Base-by-base conservation (phyloP, 345 rosid genomes). In the Pistacia atlantica region DNA sequence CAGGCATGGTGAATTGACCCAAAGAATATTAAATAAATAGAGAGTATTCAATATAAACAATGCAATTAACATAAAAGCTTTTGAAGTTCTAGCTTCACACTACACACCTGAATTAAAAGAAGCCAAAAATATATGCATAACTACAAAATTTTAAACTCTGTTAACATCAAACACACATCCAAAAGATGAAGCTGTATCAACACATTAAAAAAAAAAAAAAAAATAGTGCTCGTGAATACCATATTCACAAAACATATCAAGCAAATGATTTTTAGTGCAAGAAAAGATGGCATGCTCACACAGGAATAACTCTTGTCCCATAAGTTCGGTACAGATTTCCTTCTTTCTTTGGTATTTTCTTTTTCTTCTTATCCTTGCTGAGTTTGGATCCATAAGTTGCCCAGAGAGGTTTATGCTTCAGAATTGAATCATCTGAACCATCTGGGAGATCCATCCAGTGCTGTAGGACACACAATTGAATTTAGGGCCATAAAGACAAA, bases 221-320 rank as follows among this genome's bases (percentile, higher is more conserved):
- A 28, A 14, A 37, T n/a, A 38, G 3, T 14, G 57, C 17, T 22
- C 42, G 20, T 10, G 37, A 59, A 72, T 45, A 59, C 11, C 13
- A 16, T 14, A 60, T 45, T 61, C 55, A 2, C 31, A 72, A n/a
- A 62, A n/a, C 17, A 22, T 59, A 60, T 46, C 3, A 28, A 8
- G 67, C 46, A 72, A 60, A 22, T 13, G 67, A 69, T 51, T 58
- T 46, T 45, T 71, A 67, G 65, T 18, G 46, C 45, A 77, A 74
- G 63, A 46, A 3, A 0, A 74, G 72, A 68, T 49, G 66, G 64
- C 62, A 62, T 76, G 62, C 97, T 92, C 77, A 96, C 99, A 96
- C 95, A 77, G 99, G 99, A 87, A 96, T 88, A 77, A 96, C 98
- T 91, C 98, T 88, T 46, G 99, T 96, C 83, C 99, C 99, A 71